Base-by-base conservation (phyloP, 306 rosid genomes). In the Biancaea sappan region DNA sequence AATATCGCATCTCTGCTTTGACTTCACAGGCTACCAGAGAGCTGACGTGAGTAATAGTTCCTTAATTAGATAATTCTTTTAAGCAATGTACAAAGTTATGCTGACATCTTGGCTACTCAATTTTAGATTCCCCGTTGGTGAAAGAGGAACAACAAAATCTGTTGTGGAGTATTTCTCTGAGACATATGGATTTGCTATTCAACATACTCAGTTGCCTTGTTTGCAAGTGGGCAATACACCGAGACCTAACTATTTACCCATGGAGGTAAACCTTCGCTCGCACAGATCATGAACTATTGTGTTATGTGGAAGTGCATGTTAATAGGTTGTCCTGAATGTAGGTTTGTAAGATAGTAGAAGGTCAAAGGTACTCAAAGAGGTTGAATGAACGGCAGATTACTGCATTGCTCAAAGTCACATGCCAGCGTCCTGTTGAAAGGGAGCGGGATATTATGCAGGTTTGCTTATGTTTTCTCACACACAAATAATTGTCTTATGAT, bases 341-440 rank as follows among this genome's bases (percentile, higher is more conserved):
- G 99, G 99, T 95, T 25, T 95, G 98, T 75, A 95, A 95, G 83
- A 95, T 95, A 26, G 98, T 95, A 3, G 96, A 95, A 77, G 99
- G 99, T 4, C 99, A 95, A 66, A 57, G 99, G 73, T 95, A 95
- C 44, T 90, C 98, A 0, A 95, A 92, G 77, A 74, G 97, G 78
- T 40, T 95, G 52, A 95, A 95, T 72, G 97, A 92, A 75, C 79
- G 82, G 58, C 99, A 95, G 83, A 95, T 95, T 46, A 88, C 99
- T 32, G 98, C 94, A 40, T 66, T 95, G 76, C 86, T 95, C 31
- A 95, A 88, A 79, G 99, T 88, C 29, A 92, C 97, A 4, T 95
- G 99, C 37, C 99, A 92, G 77, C 99, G 98, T 2, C 99, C 99
- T 12, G 74, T 82, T 6, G 98, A 92, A 2, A 88, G 99, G 84